These are phyloP conservation scores for Agrostemma githago DNA, from an alignment of 148 eudicot genomes.

Conservation along the genomic window DNA sequence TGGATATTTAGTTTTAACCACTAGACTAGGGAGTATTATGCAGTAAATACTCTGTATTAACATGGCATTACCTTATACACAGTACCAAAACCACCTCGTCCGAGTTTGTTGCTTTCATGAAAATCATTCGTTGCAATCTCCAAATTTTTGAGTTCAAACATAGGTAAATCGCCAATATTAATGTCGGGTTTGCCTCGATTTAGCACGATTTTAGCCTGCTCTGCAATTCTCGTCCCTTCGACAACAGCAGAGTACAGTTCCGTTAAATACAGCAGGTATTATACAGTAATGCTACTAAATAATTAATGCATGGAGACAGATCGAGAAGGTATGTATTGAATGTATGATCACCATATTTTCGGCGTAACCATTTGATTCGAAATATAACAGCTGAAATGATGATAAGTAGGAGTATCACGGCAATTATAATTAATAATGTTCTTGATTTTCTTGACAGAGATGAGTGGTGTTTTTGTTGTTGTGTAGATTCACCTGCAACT, in stretches of 20 bases:
- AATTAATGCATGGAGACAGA: neutral
- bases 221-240: slow-evolving; percentile 4
- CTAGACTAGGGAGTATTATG: no score
- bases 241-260: neutral
- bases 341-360: slow-evolving; percentile 11
- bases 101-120: slow-evolving; percentile 31
- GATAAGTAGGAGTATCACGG: neutral
- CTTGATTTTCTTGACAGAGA: slow-evolving; percentile 3
- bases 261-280: neutral
- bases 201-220: neutral
- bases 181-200: neutral
- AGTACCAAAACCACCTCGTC: slow-evolving; percentile 47
- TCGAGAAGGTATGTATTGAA: no score
- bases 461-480: neutral
- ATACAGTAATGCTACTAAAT: neutral
- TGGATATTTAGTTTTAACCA: no score
- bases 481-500: slow-evolving; percentile 3
- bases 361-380: slow-evolving; percentile 6
- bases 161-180: slow-evolving; percentile 25
- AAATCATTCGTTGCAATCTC: slow-evolving; percentile 35
- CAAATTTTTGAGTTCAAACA: slow-evolving; percentile 26
- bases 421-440: neutral
- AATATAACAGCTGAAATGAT: slow-evolving; percentile 1
- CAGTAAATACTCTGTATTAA: no score
- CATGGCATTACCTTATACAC: slow-evolving; percentile 34